A percentile compares a stretch with the other conserved stretches of the same genome.
phyloP scores from a whole-genome alignment of 2,329 filamentous ascomycete species.

The Lojkania enalia region DNA sequence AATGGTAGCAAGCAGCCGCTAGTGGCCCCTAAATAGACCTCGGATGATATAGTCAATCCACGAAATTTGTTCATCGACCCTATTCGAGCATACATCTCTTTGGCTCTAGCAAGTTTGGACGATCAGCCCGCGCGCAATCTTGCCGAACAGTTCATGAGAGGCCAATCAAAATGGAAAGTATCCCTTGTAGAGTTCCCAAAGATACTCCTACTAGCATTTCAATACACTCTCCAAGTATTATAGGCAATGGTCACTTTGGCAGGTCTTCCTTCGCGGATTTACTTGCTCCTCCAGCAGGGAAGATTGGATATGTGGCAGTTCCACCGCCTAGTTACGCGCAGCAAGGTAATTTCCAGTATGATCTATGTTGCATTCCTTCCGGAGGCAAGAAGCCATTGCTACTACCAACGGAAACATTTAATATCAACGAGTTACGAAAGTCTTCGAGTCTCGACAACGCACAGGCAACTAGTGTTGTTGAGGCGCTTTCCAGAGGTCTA shows the following conservation, averaged over 20 bases:
- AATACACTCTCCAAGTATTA: conserved; percentile 18
- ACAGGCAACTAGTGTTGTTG: conserved; percentile 54
- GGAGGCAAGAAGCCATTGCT: conserved; percentile 21
- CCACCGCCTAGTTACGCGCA: conserved; percentile 57
- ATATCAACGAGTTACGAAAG: conserved; percentile 22
- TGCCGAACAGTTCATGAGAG: conserved; percentile 7
- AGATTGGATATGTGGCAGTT: conserved; percentile 23
- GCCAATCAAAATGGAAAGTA: not conserved
- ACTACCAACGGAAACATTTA: conserved; percentile 31
- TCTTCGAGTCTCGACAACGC: conserved; percentile 55
- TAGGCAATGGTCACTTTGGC: conserved; percentile 14
- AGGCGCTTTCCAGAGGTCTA: conserved; percentile 54
- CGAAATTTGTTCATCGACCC: too few relatives aligned
- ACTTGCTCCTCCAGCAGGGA: conserved; percentile 6
- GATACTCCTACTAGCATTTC: conserved; percentile 20
- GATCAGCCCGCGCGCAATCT: conserved; percentile 4
- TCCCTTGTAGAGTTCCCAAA: conserved; percentile 23
- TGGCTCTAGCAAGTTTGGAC: too few relatives aligned
- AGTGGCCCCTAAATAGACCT: too few relatives aligned
- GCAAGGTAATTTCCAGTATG: conserved; percentile 54
- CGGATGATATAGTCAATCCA: too few relatives aligned
- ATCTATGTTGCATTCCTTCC: conserved; percentile 37
- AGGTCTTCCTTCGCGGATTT: conserved; percentile 16
- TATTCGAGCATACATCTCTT: too few relatives aligned
- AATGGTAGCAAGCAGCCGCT: too few relatives aligned